These are phyloP conservation scores for Dictyostelium citrinum DNA, from an alignment of 78 protist genomes.

Conservation along the genomic window DNA sequence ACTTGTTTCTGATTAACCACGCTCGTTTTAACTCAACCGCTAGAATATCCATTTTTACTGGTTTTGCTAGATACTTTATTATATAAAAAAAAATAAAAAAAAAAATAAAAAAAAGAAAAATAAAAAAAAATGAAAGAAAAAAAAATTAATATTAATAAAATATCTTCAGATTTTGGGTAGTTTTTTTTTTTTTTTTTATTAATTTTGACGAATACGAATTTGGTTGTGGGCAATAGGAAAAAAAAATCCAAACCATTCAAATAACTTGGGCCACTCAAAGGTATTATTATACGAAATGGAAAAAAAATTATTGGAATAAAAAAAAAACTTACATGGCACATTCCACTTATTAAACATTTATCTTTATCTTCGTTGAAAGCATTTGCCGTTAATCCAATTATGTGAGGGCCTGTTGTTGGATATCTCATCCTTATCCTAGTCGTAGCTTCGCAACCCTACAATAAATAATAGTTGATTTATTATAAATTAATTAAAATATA, in stretches of 20 bases:
- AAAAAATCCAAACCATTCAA: background rate
- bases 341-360: constrained; percentile 53
- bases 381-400: constrained; percentile 52
- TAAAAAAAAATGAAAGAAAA: no score
- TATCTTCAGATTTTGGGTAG: no score
- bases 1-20: constrained; percentile 1
- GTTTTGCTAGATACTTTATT: constrained; percentile 29
- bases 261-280: background rate
- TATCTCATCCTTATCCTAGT: background rate
- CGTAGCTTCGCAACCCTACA: constrained; percentile 16
- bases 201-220: no score
- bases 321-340: constrained; percentile 37
- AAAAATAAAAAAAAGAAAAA: background rate
- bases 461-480: no score
- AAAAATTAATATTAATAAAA: no score
- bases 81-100: background rate
- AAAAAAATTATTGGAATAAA: background rate
- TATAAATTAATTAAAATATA: no score
- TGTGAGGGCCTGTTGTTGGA: constrained; percentile 31
- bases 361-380: constrained; percentile 45
- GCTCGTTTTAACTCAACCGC: constrained; percentile 44
- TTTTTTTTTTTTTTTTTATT: background rate
- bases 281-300: background rate
- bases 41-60: constrained; percentile 21
- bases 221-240: background rate